Percentiles rank a stretch among this genome's conserved stretches.
Conservation (phyloP, 495 filamentous ascomycete species). For the Clohesyomyces aquaticus region DNA sequence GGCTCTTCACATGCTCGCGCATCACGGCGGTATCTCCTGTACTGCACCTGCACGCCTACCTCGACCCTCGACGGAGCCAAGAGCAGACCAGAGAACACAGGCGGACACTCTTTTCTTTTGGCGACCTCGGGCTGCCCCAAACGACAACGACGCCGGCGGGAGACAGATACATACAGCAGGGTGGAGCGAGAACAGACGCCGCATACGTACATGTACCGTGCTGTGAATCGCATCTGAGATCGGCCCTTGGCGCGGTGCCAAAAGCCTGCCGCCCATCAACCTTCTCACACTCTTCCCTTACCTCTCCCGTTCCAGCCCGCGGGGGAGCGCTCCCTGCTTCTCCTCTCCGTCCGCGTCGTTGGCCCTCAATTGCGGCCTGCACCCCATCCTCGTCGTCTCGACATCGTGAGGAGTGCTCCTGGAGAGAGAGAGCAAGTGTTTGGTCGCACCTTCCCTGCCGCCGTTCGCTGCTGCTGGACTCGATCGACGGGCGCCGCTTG, state of each 20-base stretch:
- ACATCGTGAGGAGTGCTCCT: background rate
- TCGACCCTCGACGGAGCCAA: too few species aligned
- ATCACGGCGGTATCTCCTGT: too few species aligned
- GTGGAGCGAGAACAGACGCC: background rate
- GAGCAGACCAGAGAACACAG: too few species aligned
- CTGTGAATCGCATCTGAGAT: background rate
- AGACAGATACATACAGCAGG: background rate
- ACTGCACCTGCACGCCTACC: too few species aligned
- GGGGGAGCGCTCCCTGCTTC: background rate
- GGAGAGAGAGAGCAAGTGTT: too few species aligned
- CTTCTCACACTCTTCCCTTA: conserved; percentile 20
- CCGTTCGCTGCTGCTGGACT: conserved; percentile 11
- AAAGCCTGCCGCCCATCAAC: conserved; percentile 4
- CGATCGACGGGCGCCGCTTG: conserved; percentile 17
- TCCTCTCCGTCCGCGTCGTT: background rate
- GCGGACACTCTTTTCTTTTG: too few species aligned
- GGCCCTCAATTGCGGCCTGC: conserved; percentile 8
- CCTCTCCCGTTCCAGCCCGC: conserved; percentile 25
- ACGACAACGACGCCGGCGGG: background rate
- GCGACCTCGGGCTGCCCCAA: too few species aligned
- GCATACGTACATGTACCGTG: background rate
- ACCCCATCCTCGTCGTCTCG: background rate
- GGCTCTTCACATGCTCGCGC: too few species aligned
- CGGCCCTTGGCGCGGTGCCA: background rate
- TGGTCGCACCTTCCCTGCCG: background rate